These are phyloP conservation scores for Paxillus ammoniavirescens DNA, from an alignment of 768 basidiomycete species.

Conservation along the genomic window DNA sequence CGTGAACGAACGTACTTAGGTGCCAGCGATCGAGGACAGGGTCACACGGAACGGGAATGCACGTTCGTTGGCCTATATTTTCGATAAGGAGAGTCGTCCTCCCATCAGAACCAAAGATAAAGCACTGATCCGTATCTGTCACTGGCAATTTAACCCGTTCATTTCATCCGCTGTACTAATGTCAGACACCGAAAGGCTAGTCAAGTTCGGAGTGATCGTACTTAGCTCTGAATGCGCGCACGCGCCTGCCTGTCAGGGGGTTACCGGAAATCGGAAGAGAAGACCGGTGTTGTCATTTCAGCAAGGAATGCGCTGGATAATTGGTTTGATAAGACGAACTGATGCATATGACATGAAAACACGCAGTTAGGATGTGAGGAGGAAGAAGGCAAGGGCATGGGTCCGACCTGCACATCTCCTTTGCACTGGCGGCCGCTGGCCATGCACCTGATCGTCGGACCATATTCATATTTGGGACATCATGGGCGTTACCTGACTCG, in stretches of 20 bases:
- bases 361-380: constrained; percentile 8
- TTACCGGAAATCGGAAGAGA: constrained; percentile 2
- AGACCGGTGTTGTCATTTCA: not conserved
- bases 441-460: not conserved
- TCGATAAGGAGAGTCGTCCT: constrained; percentile 6
- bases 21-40: constrained; percentile 6
- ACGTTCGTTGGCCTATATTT: constrained; percentile 5
- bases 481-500: not conserved
- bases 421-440: not conserved
- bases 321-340: constrained; percentile 8
- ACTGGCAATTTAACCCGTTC: constrained; percentile 1
- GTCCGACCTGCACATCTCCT: not conserved
- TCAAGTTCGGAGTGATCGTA: constrained; percentile 18
- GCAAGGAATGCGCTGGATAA: constrained; percentile 2
- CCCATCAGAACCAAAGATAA: constrained; percentile 1
- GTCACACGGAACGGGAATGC: not conserved
- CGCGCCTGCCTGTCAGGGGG: constrained; percentile 7
- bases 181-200: constrained; percentile 5
- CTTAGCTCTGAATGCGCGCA: not conserved
- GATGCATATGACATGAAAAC: constrained; percentile 5
- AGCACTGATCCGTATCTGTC: constrained; percentile 1
- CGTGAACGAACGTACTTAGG: not conserved
- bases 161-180: constrained; percentile 2
- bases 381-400: not conserved
- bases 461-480: not conserved